Conservation (phyloP, 2,329 filamentous ascomycete genomes). For the Myriosclerotinia duriaeana region DNA sequence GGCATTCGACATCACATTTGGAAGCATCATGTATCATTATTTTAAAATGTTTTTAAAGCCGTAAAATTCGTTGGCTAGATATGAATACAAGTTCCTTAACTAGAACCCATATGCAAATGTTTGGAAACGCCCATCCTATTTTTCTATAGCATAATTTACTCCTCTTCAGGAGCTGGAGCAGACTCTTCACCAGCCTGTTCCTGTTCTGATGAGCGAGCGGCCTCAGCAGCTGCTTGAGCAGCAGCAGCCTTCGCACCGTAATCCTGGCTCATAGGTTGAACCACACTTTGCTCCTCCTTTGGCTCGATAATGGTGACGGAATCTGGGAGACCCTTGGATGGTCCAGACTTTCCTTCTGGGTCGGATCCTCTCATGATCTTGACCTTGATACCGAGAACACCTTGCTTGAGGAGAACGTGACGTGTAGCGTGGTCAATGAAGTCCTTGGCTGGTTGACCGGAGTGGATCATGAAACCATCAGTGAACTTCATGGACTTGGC, state of each 20-base stretch:
- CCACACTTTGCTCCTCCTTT: conserved; percentile 96
- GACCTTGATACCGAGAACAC: conserved; percentile 99
- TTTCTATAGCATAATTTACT: conserved; percentile 38
- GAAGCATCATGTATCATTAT: conserved; percentile 15
- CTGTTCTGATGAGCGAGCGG: conserved; percentile 54
- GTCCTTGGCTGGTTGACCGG: conserved; percentile 98
- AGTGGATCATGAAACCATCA: conserved; percentile 99
- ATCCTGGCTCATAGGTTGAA: conserved; percentile 96
- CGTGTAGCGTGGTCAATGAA: conserved; percentile 99
- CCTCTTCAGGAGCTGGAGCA: conserved; percentile 43
- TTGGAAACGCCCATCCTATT: conserved; percentile 39
- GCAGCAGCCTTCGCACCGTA: conserved; percentile 89
- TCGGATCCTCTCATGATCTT: conserved; percentile 99
- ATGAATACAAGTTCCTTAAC: conserved; percentile 37
- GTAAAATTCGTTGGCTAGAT: conserved; percentile 36
- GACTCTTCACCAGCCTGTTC: conserved; percentile 51
- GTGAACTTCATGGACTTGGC: conserved; percentile 99
- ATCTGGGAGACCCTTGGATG: conserved; percentile 95
- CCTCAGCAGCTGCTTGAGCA: conserved; percentile 66
- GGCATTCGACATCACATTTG: conserved; percentile 21
- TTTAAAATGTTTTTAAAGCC: conserved; percentile 31
- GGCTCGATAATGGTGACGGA: conserved; percentile 99
- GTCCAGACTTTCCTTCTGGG: conserved; percentile 97
- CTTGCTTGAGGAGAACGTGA: conserved; percentile 99
- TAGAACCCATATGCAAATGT: conserved; percentile 37